Evolutionary conservation across 108 stramenopile species (phyloP).

Genomic region (Cyclotella kingstonii): DNA sequence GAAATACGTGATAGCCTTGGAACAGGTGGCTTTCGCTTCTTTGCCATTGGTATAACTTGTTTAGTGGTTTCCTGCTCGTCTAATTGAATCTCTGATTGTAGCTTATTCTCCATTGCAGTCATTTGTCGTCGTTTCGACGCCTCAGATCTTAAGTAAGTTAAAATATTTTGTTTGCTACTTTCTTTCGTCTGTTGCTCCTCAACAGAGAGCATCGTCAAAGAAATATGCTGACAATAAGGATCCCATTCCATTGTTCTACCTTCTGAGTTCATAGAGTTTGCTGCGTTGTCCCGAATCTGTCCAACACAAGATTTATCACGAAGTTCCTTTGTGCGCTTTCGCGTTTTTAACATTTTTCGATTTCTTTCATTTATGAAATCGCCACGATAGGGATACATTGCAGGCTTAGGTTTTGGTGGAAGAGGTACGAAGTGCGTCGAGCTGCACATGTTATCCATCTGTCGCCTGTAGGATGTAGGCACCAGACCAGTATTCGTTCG

Average conservation of each 20-base stretch:
- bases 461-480: neutral
- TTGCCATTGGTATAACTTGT: neutral
- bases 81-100: neutral
- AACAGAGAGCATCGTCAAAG: neutral
- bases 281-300: too few relatives aligned
- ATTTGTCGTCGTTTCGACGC: constrained; percentile 2
- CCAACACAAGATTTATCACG: too few relatives aligned
- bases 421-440: neutral
- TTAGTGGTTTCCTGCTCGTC: neutral
- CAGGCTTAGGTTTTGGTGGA: constrained; percentile 1
- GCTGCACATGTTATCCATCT: neutral
- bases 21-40: constrained; percentile 6
- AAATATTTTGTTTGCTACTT: neutral
- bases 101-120: constrained; percentile 3
- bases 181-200: neutral
- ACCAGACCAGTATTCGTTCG: neutral
- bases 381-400: constrained; percentile 8
- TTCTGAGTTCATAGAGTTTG: too few relatives aligned
- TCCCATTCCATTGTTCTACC: constrained; percentile 3
- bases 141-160: neutral
- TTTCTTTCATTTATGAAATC: constrained; percentile 8
- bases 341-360: neutral
- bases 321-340: too few relatives aligned
- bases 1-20: constrained; percentile 6
- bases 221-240: constrained; percentile 1